Evolutionary conservation across 345 rosid species (phyloP).

Genomic region (Euclidium syriacum): DNA sequence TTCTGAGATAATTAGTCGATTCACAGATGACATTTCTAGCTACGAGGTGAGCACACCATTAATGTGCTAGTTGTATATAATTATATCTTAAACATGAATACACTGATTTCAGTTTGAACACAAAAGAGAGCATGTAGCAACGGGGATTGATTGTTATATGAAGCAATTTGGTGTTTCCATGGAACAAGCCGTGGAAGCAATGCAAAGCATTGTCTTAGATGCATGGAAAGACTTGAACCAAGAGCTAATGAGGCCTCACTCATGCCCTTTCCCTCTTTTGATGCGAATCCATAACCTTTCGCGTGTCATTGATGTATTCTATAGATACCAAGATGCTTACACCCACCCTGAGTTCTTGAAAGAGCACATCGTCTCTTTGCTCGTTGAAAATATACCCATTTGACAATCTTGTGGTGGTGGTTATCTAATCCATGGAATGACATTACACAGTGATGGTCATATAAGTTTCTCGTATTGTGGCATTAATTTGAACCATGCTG

Average conservation of each 20-base stretch:
- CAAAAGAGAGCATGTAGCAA: slow-evolving; percentile 19
- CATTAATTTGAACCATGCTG: neutral
- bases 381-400: neutral
- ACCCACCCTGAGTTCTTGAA: slow-evolving; percentile 9
- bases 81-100: neutral
- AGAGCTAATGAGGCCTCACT: slow-evolving; percentile 16
- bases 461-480: neutral
- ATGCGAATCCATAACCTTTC: neutral
- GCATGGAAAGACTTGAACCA: slow-evolving; percentile 28
- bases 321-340: slow-evolving; percentile 19
- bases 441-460: neutral
- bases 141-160: slow-evolving; percentile 24
- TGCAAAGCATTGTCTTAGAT: neutral
- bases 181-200: slow-evolving; percentile 1
- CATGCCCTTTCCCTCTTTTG: slow-evolving; percentile 6
- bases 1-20: neutral
- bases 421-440: neutral
- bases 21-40: slow-evolving; percentile 13
- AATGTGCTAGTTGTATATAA: too few species aligned
- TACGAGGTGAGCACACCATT: slow-evolving; percentile 5
- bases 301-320: slow-evolving; percentile 17
- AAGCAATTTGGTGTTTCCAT: slow-evolving; percentile 15
- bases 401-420: too few species aligned
- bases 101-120: slow-evolving; percentile 10
- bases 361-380: slow-evolving; percentile 1